Base-by-base conservation (phyloP, 192 early-diverging fungal species). In the Martensiomyces pterosporus region DNA sequence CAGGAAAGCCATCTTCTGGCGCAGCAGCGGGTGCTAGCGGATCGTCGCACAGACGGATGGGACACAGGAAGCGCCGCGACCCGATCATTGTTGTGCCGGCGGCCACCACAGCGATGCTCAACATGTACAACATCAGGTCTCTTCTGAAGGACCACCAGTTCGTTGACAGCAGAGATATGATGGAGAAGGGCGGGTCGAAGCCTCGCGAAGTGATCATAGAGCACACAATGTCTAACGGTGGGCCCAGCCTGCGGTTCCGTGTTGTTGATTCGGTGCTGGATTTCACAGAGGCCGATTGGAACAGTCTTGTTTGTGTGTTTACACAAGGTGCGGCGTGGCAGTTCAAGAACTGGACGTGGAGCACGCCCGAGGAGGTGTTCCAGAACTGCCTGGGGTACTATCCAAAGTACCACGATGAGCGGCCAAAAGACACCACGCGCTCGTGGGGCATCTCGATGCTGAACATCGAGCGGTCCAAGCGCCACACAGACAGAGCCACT, bases 21-120 rank as follows among this genome's bases (percentile, higher is more conserved):
- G 26, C 42, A 3, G 22, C 4, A 19, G 7, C 43, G 33, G 18
- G 17, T 4, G 37, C 52, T 32, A 36, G 49, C 32, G 3, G 36
- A 5, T 7, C 10, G 21, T 13, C 16, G 40, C 21, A 1, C 36
- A 46, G 39, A 12, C 29, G 10, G 29, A n/a, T 7, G 32, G 34
- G n/a, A 19, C 49, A 55, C n/a, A 40, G 65, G 16, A 71, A 66
- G 29, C 51, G 74, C 16, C 64, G 60, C 39, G 55, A 67, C 29
- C 94, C 94, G 2, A 91, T 93, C 15, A 95, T 97, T 56, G 83
- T 97, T 23, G 87, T 97, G n/a, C 94, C 94, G 3, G 82, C 90
- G 0, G 86, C 83, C 21, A 70, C 85, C 3, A 90, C 90, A 3
- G 81, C 93, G 1, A 80, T 88, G 62, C 40, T 97, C 34, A 93